A percentile compares a stretch with the other conserved stretches of the same genome.
Conservation (phyloP, 257 asterid genomes). For the Voacanga thouarsii region DNA sequence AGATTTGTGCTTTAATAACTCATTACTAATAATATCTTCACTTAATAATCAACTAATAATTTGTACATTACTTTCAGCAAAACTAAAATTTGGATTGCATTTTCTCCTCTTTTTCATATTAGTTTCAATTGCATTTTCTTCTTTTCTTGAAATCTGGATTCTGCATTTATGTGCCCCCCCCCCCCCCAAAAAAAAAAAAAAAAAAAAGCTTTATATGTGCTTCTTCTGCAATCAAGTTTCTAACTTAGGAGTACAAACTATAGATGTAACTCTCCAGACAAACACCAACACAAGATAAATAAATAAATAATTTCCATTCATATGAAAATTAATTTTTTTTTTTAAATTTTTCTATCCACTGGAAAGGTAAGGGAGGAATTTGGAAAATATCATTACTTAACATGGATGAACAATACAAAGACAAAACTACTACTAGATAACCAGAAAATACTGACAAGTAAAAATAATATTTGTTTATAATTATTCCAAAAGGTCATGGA, state of each 20-base stretch:
- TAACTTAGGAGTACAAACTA: background rate
- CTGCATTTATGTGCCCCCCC: too few species aligned
- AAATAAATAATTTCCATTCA: background rate
- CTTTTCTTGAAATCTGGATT: background rate
- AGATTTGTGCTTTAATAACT: too few species aligned
- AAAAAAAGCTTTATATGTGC: too few species aligned
- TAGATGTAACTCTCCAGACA: too few species aligned
- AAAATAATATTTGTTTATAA: background rate
- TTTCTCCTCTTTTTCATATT: slow-evolving; percentile 7
- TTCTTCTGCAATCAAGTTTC: background rate
- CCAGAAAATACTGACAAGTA: too few species aligned
- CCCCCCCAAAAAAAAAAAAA: too few species aligned
- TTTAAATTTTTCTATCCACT: background rate
- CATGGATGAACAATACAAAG: too few species aligned
- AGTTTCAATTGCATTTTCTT: slow-evolving; percentile 6
- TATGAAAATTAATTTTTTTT: too few species aligned
- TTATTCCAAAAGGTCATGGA: background rate
- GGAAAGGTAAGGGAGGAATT: background rate
- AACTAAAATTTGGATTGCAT: too few species aligned
- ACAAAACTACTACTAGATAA: background rate
- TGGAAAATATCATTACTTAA: background rate
- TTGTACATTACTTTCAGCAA: too few species aligned
- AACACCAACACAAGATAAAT: background rate
- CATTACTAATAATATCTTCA: too few species aligned
- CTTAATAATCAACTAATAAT: too few species aligned